Conservation (phyloP, 1,284 basidiomycete genomes). For the Neotropicomus parvogracilis region DNA sequence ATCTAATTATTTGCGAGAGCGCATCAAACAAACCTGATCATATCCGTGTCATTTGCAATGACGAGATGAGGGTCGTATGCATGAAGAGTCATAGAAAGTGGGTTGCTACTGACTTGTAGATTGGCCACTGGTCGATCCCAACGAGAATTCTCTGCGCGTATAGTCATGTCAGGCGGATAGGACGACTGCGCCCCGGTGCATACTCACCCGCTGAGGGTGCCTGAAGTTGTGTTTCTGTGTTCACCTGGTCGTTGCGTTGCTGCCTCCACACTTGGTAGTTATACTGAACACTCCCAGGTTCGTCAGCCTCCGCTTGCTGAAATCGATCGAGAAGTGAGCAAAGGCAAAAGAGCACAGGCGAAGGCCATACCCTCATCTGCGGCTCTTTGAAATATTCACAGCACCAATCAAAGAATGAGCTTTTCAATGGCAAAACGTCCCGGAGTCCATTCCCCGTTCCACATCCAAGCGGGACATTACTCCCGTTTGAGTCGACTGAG, state of each 20-base stretch:
- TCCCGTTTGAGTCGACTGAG: constrained; percentile 61
- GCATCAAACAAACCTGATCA: constrained; percentile 66
- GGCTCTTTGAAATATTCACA: constrained; percentile 98
- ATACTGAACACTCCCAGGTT: constrained; percentile 90
- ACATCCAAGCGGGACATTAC: constrained; percentile 63
- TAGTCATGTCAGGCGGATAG: constrained; percentile 2
- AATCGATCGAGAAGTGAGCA: constrained; percentile 10
- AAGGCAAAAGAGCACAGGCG: constrained; percentile 7
- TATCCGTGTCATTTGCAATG: constrained; percentile 82
- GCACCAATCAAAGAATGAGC: constrained; percentile 93
- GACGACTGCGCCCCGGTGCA: neutral
- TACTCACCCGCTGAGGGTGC: constrained; percentile 69
- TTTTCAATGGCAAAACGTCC: constrained; percentile 83
- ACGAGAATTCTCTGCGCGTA: constrained; percentile 43
- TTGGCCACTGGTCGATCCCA: constrained; percentile 84
- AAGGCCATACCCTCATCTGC: constrained; percentile 81
- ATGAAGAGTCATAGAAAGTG: constrained; percentile 84
- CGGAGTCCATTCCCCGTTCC: constrained; percentile 70
- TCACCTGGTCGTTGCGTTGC: constrained; percentile 82
- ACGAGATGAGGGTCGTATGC: constrained; percentile 89
- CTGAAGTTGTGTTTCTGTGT: constrained; percentile 68
- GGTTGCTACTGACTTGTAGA: constrained; percentile 67
- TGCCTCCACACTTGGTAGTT: constrained; percentile 97
- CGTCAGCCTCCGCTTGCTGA: constrained; percentile 90
- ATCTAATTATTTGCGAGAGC: neutral